phyloP scores from a whole-genome alignment of 2,329 filamentous ascomycete genomes.

The Daldinia sp. region DNA sequence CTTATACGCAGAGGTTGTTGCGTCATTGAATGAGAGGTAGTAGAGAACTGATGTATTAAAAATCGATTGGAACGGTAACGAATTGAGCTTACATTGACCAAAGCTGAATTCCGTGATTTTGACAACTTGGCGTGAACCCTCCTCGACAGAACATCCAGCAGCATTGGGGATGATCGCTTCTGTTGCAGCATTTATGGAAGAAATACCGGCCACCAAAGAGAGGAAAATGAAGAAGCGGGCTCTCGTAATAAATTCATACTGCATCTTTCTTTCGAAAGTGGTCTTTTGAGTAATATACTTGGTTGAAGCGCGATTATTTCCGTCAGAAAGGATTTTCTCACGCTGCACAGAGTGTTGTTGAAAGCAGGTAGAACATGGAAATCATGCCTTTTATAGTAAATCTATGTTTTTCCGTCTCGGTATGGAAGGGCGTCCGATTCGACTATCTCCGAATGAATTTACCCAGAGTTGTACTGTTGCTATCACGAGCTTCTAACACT shows the following conservation, averaged over 20 bases:
- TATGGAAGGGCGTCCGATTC: not conserved
- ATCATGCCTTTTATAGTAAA: not conserved
- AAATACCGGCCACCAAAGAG: not conserved
- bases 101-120: not conserved
- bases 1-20: not conserved
- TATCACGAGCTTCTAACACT: not conserved
- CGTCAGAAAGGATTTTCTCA: not conserved
- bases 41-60: not conserved
- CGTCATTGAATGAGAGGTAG: not conserved
- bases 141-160: not conserved
- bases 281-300: not conserved
- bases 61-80: not conserved
- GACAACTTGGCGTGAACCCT: not conserved
- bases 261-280: not conserved
- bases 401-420: not conserved
- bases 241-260: not conserved
- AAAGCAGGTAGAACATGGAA: no score
- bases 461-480: conserved; percentile 22
- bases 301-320: not conserved
- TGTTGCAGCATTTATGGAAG: not conserved
- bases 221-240: not conserved
- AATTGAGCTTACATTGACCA: not conserved
- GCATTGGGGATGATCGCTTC: not conserved
- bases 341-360: not conserved
- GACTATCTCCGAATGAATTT: conserved; percentile 13